These are phyloP conservation scores for Dactylis glomerata DNA, from an alignment of 176 grass and related monocot species.

Conservation along the genomic window DNA sequence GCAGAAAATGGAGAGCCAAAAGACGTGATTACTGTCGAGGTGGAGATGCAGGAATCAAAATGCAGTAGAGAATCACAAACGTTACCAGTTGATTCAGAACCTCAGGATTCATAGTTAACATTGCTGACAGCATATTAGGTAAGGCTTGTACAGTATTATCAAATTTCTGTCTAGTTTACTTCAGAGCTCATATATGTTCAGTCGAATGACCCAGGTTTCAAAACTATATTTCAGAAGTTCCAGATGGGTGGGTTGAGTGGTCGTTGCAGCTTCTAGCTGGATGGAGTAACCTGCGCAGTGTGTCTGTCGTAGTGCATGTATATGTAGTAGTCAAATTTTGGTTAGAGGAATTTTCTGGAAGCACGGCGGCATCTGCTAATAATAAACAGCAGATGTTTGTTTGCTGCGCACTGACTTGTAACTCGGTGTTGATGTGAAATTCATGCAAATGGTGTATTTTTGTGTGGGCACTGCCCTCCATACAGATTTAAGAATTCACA, in stretches of 20 bases:
- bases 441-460: neutral
- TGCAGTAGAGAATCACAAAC: conserved; percentile 28
- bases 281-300: neutral
- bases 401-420: conserved; percentile 14
- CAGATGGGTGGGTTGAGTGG: neutral
- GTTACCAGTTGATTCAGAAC: conserved; percentile 32
- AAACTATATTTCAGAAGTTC: neutral
- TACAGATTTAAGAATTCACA: neutral
- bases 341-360: neutral
- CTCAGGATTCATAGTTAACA: conserved; percentile 26
- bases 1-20: conserved; percentile 41
- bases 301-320: neutral
- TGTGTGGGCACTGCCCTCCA: neutral
- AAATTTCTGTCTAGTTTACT: neutral
- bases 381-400: neutral
- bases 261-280: neutral
- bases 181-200: neutral
- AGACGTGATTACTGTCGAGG: conserved; percentile 53
- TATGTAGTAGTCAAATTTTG: neutral
- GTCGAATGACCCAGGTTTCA: neutral
- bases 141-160: neutral
- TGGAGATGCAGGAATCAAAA: conserved; percentile 86
- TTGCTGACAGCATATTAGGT: conserved; percentile 29
- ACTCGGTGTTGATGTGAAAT: neutral
- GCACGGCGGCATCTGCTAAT: neutral